Base-by-base conservation (phyloP, 257 asterid genomes). In the Solanum tarapatanum region DNA sequence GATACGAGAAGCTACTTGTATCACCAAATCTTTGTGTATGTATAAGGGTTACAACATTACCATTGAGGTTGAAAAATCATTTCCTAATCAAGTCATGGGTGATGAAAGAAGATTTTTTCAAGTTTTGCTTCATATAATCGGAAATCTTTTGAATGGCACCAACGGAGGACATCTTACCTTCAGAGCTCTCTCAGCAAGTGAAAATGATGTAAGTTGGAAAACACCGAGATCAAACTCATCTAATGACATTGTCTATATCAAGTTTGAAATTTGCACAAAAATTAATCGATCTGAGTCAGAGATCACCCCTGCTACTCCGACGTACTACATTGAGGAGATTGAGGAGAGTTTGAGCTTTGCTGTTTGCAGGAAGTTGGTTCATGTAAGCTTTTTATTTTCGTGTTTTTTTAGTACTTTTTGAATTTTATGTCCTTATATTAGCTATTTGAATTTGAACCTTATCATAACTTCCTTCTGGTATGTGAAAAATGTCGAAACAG, bases 51-150 rank as follows among this genome's bases (percentile, higher is more conserved):
- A 84, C 77, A 89, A 84, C 86, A 94, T 96, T 88, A 91, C 87
- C 85, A 82, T 93, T 16, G 98, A 97, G 76, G 96, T 95, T 11
- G 99, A 94, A 68, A 96, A 91, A 83, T 86, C 94, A 30, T 90
- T 97, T 88, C 98, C 97, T 8, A 92, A 95, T 90, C 91, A 92
- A 87, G 95, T 97, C 14, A 90, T 95, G 93, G 99, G 99, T n/a
- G 99, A 97, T 75, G 98, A 97, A 89, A 92, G 96, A 84, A 89
- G 99, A 82, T 92, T 96, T 43, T 93, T 95, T 88, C 98, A 95
- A 91, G 98, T 95, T 30, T 87, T 97, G 86, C 87, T 97, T 87
- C 98, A 97, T 91, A 94, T 97, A 97, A 94, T 97, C 19, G 95
- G 99, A 80, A 95, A 90, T 91, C 89, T 94, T 51, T 88, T 97